Evolutionary conservation across 257 asterid species (phyloP), one percentile per base, ranked within the genome.

Genomic region (Oldenlandia corymbosa): DNA sequence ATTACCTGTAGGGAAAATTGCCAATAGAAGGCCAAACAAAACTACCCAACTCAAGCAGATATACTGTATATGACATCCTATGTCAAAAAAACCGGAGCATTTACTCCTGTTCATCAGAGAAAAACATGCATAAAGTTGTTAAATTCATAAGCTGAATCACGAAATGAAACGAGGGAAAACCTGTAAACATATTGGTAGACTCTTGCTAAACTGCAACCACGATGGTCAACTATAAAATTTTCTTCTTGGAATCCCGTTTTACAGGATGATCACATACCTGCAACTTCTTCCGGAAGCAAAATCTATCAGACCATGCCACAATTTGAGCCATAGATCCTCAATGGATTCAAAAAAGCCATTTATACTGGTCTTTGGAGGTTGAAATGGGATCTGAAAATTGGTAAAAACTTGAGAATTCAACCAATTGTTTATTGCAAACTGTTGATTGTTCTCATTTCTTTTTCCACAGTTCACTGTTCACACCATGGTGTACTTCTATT

Each of bases 11-110:
- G 97, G 97, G 58, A 93, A 79, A 57, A 84, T 85, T 45, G 97
- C 94, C 75, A 84, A 58, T 66, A 85, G 74, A 53, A 87, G 86
- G 42, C 88, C 87, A 70, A 93, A 86, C 84, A 86, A 50, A 67
- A 90, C 69, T 58, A 85, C 71, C 97, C 99, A 93, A 72, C 82
- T 81, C 81, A 93, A 76, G 76, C 96, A 90, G 67, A 90, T 83
- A 68, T 90, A 84, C 68, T 85, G 94, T 70, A 88, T 71, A 62
- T 90, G 99, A 74, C 96, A 93, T 76, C 88, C 77, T 79, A 93
- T 66, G 88, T 93, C 91, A 30, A 93, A 90, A 74, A 93, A 87
- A 4, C 96, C 89, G 4, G 84, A 66, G 81, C 97, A 90, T 52
- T 79, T 84, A 69, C 69, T 71, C 75, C 99, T 93, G 94, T 66